phyloP scores from a whole-genome alignment of 352 stramenopile genomes.

The Phytophthora pseudosyringae region DNA sequence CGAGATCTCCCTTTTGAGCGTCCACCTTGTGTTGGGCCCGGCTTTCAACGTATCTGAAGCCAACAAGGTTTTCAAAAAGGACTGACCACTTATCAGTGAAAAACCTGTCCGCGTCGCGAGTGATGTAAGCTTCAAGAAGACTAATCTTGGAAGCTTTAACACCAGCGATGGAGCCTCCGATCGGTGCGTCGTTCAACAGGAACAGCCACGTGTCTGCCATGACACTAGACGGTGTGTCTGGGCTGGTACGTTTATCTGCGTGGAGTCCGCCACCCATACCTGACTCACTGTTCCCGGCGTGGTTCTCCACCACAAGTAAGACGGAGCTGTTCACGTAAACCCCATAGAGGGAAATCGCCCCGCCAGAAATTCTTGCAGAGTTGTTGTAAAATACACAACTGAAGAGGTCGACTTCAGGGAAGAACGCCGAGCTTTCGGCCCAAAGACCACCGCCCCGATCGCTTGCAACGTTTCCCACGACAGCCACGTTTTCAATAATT shows the following conservation, averaged over 20 bases:
- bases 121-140: conserved; percentile 26
- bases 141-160: conserved; percentile 22
- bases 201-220: conserved; percentile 39
- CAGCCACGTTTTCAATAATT: conserved; percentile 19
- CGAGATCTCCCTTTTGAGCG: conserved; percentile 36
- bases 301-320: conserved; percentile 46
- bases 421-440: conserved; percentile 6
- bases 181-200: conserved; percentile 38
- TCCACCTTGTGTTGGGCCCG: conserved; percentile 11
- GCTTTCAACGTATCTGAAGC: conserved; percentile 22
- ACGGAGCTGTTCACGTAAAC: conserved; percentile 13
- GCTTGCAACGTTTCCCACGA: conserved; percentile 37
- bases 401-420: not conserved
- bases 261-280: conserved; percentile 43
- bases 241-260: not conserved
- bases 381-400: conserved; percentile 59
- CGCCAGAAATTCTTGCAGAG: conserved; percentile 30
- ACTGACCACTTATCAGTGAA: conserved; percentile 25
- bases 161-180: conserved; percentile 40
- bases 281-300: conserved; percentile 17
- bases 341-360: conserved; percentile 31
- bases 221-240: not conserved
- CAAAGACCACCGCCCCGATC: conserved; percentile 37
- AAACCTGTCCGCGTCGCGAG: conserved; percentile 24
- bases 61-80: conserved; percentile 29